Base-by-base conservation (phyloP, 805 yeast genomes). In the Yamadazyma olivae region DNA sequence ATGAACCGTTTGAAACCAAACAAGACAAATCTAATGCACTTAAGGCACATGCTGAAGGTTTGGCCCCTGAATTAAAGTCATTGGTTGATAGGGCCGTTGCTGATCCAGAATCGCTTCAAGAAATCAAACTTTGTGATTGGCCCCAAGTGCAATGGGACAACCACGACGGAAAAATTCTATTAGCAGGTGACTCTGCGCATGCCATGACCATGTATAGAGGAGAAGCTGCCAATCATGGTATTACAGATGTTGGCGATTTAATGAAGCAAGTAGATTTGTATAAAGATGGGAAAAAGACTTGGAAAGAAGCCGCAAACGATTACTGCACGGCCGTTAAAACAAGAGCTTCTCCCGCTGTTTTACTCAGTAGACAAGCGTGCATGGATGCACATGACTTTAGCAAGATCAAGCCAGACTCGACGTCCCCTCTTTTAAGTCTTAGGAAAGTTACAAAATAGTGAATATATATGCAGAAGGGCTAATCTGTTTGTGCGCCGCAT, bases 381-480 rank as follows among this genome's bases (percentile, higher is more conserved):
- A 12, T 53, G 15, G 57, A 53, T 40, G 57, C 59, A 7, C 57
- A 53, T 35, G 41, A 48, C 28, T 50, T 54, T 46, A 28, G 33
- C 8, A 44, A 39, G 27, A 42, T 54, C 10, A 32, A 26, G 5
- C 21, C 37, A 4, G 39, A 35, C 10, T 36, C 43, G 6, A 42
- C 45, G 8, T 49, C 53, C 31, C 57, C 57, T 15, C 28, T 44
- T 4, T 34, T 44, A 16, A 37, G 39, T 25, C 17, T 41, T 25
- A 44, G 48, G 34, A 44, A 44, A 32, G 41, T 36, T 10, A 30
- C 42, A 16, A 31, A 20, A 6, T n/a, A 27, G 12, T 8, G 24
- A 21, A 12, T n/a, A n/a, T n/a, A n/a, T n/a, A n/a, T n/a, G n/a
- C n/a, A n/a, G 9, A 7, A 18, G 13, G 30, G 14, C n/a, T 28